Evolutionary conservation across 2,329 filamentous ascomycete species (phyloP).

Genomic region (Phialophora macrospora): DNA sequence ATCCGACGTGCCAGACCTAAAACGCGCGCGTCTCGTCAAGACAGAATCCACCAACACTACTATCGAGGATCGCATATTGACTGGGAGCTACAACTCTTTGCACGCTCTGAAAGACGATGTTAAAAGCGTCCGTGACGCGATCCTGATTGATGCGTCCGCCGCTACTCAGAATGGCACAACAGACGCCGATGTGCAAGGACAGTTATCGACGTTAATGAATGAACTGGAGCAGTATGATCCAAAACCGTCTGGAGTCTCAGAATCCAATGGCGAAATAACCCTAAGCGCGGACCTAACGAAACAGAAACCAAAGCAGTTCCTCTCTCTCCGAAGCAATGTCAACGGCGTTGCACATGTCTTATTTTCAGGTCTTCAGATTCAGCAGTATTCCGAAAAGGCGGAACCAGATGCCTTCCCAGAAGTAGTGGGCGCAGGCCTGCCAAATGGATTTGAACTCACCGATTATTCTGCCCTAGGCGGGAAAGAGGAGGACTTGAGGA

Average conservation of each 20-base stretch:
- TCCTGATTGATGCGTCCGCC: constrained; percentile 18
- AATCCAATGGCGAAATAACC: constrained; percentile 21
- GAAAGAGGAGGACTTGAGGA: constrained; percentile 40
- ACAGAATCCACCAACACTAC: constrained; percentile 44
- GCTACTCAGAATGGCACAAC: constrained; percentile 23
- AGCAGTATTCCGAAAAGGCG: constrained; percentile 54
- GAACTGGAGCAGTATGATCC: constrained; percentile 16
- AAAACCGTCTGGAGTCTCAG: constrained; percentile 5
- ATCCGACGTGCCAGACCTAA: constrained; percentile 48
- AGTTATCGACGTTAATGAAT: constrained; percentile 27
- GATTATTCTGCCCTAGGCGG: constrained; percentile 45
- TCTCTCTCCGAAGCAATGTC: constrained; percentile 36
- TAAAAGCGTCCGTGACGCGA: constrained; percentile 24
- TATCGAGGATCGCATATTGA: constrained; percentile 48
- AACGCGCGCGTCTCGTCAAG: constrained; percentile 50
- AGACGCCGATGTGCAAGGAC: constrained; percentile 16
- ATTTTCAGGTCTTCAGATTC: constrained; percentile 79
- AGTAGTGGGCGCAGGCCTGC: constrained; percentile 59
- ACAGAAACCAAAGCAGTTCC: constrained; percentile 26
- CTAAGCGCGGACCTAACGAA: constrained; percentile 12
- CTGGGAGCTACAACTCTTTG: constrained; percentile 48
- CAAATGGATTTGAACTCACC: constrained; percentile 73
- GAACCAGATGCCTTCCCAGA: constrained; percentile 6
- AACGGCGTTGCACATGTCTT: constrained; percentile 69
- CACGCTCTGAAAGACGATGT: constrained; percentile 52